Percentiles rank a stretch among this genome's conserved stretches.
Conservation (phyloP, 73 alveolate genomes). For the Paramecium pentaurelia region DNA sequence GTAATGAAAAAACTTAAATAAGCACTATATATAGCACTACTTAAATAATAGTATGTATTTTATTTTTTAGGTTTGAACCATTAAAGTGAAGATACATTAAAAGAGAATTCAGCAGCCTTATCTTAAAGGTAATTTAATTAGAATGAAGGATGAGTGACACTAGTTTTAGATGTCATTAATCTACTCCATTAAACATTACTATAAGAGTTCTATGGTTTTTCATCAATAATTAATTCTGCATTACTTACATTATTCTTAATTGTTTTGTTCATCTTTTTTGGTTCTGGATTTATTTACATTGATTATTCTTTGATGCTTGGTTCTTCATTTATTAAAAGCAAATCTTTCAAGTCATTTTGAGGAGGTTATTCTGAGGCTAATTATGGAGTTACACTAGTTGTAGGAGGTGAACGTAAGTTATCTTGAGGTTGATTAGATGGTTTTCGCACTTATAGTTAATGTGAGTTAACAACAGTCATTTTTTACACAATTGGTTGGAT, state of each 20-base stretch:
- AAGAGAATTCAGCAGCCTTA: background rate
- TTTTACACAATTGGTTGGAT: background rate
- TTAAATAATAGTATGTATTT: background rate
- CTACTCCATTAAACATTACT: conserved; percentile 38
- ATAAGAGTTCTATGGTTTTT: background rate
- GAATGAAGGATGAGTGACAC: background rate
- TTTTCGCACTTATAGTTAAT: background rate
- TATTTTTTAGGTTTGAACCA: background rate
- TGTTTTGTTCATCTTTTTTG: background rate
- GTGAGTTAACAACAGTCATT: conserved; percentile 20
- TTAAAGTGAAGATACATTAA: background rate
- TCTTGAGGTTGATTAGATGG: background rate
- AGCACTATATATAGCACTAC: background rate
- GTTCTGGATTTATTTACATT: background rate
- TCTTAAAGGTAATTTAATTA: background rate
- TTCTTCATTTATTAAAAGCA: conserved; percentile 21
- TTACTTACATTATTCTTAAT: background rate
- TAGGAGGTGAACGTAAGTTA: background rate
- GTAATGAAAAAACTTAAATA: background rate
- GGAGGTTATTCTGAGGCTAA: background rate
- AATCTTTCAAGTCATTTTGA: background rate
- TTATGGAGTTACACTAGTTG: conserved; percentile 17
- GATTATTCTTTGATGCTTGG: conserved; percentile 28
- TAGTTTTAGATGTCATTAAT: background rate
- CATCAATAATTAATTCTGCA: background rate